phyloP scores from a whole-genome alignment of 2,329 filamentous ascomycete species.

The Mariannaea elegans region DNA sequence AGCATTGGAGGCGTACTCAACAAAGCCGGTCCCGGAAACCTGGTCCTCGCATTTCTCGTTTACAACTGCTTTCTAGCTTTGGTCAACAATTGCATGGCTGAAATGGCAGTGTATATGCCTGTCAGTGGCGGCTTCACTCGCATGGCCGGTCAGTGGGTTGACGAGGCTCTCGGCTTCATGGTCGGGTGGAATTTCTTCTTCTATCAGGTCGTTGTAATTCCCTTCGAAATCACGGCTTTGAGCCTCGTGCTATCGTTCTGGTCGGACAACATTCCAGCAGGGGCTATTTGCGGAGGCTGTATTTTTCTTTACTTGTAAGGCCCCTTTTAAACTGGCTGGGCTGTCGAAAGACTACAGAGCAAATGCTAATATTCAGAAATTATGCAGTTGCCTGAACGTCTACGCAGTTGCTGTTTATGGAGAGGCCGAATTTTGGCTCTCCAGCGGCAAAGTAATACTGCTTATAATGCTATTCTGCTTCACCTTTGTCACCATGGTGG shows the following conservation, averaged over 20 bases:
- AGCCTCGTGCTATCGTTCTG: neutral
- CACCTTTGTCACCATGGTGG: conserved; percentile 2
- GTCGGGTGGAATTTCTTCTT: neutral
- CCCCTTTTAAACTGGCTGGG: too few species aligned
- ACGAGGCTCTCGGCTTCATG: neutral
- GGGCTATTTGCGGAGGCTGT: neutral
- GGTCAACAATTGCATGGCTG: neutral
- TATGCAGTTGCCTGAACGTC: neutral
- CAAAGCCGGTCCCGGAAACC: neutral
- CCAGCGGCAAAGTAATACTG: neutral
- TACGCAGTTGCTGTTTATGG: neutral
- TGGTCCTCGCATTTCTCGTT: neutral
- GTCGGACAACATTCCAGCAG: neutral
- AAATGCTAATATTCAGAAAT: too few species aligned
- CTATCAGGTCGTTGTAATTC: neutral
- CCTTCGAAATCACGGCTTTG: conserved; percentile 4
- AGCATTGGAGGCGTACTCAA: neutral
- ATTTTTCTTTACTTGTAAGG: neutral
- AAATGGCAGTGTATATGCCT: conserved; percentile 1
- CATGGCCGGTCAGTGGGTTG: neutral
- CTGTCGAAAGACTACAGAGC: too few species aligned
- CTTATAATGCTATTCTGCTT: neutral
- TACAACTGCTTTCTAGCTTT: neutral
- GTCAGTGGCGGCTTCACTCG: neutral
- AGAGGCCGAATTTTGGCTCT: conserved; percentile 1